Percentiles rank a stretch among this genome's conserved stretches.
Evolutionary conservation across 2,329 filamentous ascomycete species (phyloP).

Genomic region (Paraconiothyrium brasiliense): DNA sequence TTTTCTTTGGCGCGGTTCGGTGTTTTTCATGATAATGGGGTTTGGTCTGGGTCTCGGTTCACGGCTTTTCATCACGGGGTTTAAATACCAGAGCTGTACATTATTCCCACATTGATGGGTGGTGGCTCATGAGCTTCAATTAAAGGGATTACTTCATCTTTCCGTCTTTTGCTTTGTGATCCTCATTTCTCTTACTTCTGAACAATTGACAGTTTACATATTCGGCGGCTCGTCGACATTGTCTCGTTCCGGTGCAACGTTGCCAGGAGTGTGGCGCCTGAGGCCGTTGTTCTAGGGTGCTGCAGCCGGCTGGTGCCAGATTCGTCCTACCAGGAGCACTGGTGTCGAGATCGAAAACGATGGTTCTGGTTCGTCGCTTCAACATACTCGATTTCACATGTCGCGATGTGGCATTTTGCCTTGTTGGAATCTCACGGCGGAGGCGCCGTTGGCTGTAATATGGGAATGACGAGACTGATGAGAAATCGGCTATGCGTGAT

Average conservation of each 20-base stretch:
- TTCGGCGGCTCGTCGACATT: not conserved
- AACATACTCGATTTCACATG: not conserved
- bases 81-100: constrained; percentile 68
- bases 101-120: constrained; percentile 64
- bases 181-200: not conserved
- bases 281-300: not conserved
- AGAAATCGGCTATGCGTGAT: not conserved
- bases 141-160: constrained; percentile 43
- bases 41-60: constrained; percentile 68
- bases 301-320: not conserved
- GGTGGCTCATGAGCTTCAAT: constrained; percentile 55
- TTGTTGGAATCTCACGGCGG: not conserved
- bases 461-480: not conserved
- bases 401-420: not conserved
- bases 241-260: not conserved
- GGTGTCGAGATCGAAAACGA: not conserved
- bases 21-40: constrained; percentile 79
- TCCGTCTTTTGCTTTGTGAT: constrained; percentile 14
- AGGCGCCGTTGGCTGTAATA: not conserved
- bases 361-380: not conserved
- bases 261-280: not conserved
- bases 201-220: not conserved
- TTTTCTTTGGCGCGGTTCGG: constrained; percentile 57
- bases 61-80: constrained; percentile 58
- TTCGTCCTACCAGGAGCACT: not conserved